Conservation (phyloP, 169 alveolate species). For the Plasmodium gonderi region DNA sequence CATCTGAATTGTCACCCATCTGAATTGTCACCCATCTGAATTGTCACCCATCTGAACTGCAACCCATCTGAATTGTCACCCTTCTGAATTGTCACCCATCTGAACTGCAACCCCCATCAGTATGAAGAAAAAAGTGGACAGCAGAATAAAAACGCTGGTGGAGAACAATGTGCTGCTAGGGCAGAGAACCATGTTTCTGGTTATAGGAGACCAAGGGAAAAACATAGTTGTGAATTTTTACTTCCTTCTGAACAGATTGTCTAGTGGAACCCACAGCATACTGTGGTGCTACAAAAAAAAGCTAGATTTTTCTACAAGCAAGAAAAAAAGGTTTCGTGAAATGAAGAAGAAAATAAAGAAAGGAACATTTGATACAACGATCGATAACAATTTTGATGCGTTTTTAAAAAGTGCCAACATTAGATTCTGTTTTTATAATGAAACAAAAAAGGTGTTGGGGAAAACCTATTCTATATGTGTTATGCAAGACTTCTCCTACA, state of each 20-base stretch:
- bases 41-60: too few species aligned
- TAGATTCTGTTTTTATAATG: constrained; percentile 97
- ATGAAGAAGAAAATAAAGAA: constrained; percentile 93
- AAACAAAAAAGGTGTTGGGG: constrained; percentile 96
- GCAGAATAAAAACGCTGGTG: constrained; percentile 92
- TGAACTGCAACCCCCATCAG: neutral
- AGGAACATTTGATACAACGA: constrained; percentile 94
- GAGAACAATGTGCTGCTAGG: constrained; percentile 93
- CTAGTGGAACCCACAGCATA: constrained; percentile 90
- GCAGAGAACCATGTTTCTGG: constrained; percentile 94
- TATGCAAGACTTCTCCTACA: constrained; percentile 98
- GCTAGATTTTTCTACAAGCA: constrained; percentile 97
- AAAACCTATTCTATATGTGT: constrained; percentile 96
- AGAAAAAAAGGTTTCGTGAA: constrained; percentile 95
- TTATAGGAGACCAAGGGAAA: constrained; percentile 97
- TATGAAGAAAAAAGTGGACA: constrained; percentile 97
- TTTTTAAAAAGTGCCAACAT: constrained; percentile 95
- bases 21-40: too few species aligned
- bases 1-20: too few species aligned
- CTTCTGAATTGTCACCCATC: neutral
- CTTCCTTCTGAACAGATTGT: constrained; percentile 83
- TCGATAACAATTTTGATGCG: constrained; percentile 97
- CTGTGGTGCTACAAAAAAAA: constrained; percentile 99
- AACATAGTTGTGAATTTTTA: constrained; percentile 95
- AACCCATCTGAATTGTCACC: neutral